Base-by-base conservation (phyloP, 345 rosid species). In the Syzygium grande region DNA sequence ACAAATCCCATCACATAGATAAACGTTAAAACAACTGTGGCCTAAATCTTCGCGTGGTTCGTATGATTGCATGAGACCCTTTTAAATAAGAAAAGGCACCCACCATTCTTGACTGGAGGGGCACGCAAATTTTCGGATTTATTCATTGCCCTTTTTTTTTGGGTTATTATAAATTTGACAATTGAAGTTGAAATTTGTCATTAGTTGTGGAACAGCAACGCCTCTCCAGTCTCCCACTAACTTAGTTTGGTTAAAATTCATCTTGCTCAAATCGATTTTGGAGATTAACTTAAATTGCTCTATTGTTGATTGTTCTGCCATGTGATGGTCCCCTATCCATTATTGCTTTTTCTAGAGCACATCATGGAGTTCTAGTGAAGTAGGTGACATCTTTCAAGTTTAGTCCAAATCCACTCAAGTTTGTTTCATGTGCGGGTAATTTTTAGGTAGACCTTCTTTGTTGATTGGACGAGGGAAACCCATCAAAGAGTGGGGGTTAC, bases 11-110 rank as follows among this genome's bases (percentile, higher is more conserved):
- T 38, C 49, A 9, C 80, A 19, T 38, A 19, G 4, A 38, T 38
- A 9, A 73, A 4, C 23, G 25, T 41, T 3, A 4, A 73, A 34
- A 0, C 14, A 73, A 34, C 25, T 0, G 6, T 19, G 80, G 27
- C 27, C 49, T 19, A 17, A 34, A 73, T 38, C 27, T 34, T 73
- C 21, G 49, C 21, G 49, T 10, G 80, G 80, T 38, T 10, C 3
- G 49, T 38, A 73, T 68, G 49, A 73, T 73, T 2, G 27, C 27
- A 10, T 5, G 80, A 1, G 80, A 1, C 49, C 25, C 80, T 4
- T 19, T 73, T 38, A 21, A 6, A 41, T 38, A 73, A 38, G 49
- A 19, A 9, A 10, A 38, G 80, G 80, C 15, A 11, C 80, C 80
- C 49, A 38, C 49, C 80, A 73, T 73, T 38, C 80, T 73, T 73